Conservation (phyloP, 106 monocot species). For the Dioscorea dumetorum region DNA sequence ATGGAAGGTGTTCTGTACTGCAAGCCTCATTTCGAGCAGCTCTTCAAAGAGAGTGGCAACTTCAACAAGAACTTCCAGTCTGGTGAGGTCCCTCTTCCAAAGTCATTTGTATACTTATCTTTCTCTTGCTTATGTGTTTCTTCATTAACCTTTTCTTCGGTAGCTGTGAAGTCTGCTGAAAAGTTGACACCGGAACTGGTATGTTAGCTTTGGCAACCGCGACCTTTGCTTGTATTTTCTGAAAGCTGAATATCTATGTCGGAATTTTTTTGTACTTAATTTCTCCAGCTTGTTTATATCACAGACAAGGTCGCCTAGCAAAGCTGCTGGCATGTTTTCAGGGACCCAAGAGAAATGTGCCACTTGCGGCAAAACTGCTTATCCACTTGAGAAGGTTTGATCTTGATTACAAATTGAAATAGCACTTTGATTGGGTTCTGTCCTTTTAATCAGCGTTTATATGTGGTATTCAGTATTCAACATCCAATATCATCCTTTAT, state of each 20-base stretch:
- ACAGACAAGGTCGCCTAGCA: conserved; percentile 76
- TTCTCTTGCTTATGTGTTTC: background rate
- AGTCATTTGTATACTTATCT: background rate
- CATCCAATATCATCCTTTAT: too few species aligned
- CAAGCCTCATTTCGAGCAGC: conserved; percentile 70
- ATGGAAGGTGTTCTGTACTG: conserved; percentile 65
- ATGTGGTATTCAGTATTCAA: too few species aligned
- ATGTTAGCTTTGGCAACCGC: background rate
- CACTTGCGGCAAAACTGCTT: conserved; percentile 76
- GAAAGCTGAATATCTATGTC: background rate
- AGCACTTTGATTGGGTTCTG: background rate
- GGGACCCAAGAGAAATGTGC: conserved; percentile 91
- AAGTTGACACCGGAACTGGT: conserved; percentile 50
- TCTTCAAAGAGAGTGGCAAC: conserved; percentile 54
- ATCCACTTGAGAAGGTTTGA: conserved; percentile 82
- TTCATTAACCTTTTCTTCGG: conserved; percentile 1
- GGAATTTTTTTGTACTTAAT: background rate
- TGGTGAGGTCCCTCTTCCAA: conserved; percentile 12
- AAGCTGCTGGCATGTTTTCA: conserved; percentile 78
- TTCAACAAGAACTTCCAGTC: conserved; percentile 52
- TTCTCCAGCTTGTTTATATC: background rate
- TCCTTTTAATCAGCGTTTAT: too few species aligned
- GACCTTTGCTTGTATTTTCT: background rate
- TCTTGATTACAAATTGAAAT: background rate
- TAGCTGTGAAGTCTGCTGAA: conserved; percentile 40